Evolutionary conservation across 805 yeast genomes (phyloP).

Genomic region (Blastobotrys americana): DNA sequence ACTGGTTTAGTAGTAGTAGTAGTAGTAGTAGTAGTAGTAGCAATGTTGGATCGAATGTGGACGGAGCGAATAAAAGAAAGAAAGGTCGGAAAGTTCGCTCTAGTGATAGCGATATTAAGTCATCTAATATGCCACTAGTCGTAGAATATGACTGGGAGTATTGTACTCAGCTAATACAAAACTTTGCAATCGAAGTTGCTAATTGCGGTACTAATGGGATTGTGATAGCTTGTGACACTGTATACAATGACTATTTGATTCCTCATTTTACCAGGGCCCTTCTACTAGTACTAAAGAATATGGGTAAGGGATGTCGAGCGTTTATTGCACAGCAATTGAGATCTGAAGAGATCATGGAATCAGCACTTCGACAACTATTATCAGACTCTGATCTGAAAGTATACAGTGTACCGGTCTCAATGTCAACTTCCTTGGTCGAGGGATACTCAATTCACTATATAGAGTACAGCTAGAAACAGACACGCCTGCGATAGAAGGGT

Average conservation of each 20-base stretch:
- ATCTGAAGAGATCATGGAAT: slow-evolving; percentile 43
- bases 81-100: too few species aligned
- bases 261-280: slow-evolving; percentile 43
- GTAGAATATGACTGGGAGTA: slow-evolving; percentile 62
- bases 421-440: neutral
- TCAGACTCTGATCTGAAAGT: slow-evolving; percentile 29
- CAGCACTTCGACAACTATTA: slow-evolving; percentile 35
- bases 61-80: neutral
- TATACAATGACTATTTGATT: slow-evolving; percentile 55
- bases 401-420: slow-evolving; percentile 13
- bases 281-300: slow-evolving; percentile 25
- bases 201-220: slow-evolving; percentile 33
- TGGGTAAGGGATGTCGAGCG: slow-evolving; percentile 30
- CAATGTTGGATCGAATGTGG: too few species aligned
- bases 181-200: slow-evolving; percentile 9
- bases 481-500: too few species aligned
- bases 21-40: neutral
- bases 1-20: slow-evolving; percentile 22
- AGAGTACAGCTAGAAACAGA: too few species aligned
- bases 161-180: slow-evolving; percentile 25
- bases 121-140: slow-evolving; percentile 8
- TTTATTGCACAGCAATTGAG: slow-evolving; percentile 49
- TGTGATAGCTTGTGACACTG: slow-evolving; percentile 57
- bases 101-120: too few species aligned
- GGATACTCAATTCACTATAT: neutral